A percentile compares a stretch with the other conserved stretches of the same genome.
Conservation (phyloP, 805 yeast species). For the Saccharomyces eubayanus region DNA sequence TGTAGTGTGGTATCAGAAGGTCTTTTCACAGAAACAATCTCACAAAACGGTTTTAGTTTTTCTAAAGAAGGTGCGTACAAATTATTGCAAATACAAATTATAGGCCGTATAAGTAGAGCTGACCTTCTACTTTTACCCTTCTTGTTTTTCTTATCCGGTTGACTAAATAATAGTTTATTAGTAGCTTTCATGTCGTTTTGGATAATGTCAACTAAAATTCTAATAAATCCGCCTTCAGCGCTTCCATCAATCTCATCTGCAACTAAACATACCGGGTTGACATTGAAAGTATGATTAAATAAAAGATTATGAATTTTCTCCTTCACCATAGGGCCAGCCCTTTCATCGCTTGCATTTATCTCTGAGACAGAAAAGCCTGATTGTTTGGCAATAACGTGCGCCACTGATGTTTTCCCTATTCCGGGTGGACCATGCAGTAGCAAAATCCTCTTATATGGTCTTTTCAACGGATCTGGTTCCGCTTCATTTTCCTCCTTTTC, state of each 20-base stretch:
- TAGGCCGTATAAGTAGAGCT: conserved; percentile 62
- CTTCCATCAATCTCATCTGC: conserved; percentile 89
- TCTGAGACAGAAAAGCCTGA: conserved; percentile 76
- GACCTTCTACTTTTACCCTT: conserved; percentile 31
- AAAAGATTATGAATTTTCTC: conserved; percentile 55
- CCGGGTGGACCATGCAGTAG: conserved; percentile 91
- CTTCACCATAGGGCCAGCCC: conserved; percentile 49
- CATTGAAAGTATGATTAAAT: conserved; percentile 55
- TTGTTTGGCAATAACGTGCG: conserved; percentile 75
- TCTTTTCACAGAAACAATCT: conserved; percentile 56
- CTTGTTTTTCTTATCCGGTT: conserved; percentile 7
- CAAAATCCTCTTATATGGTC: conserved; percentile 58
- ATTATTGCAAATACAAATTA: conserved; percentile 88
- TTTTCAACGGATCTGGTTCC: conserved; percentile 40
- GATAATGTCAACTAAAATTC: conserved; percentile 47
- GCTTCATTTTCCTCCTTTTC: conserved; percentile 4
- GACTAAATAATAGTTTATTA: conserved; percentile 7
- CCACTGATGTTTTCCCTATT: conserved; percentile 82
- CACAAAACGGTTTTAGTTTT: conserved; percentile 63
- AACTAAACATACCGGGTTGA: conserved; percentile 71
- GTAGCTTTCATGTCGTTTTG: conserved; percentile 50
- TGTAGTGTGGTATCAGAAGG: conserved; percentile 43
- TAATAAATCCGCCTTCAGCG: conserved; percentile 56
- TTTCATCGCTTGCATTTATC: conserved; percentile 77
- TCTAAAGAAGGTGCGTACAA: conserved; percentile 69